Percentiles rank a stretch among this genome's conserved stretches.
phyloP scores from a whole-genome alignment of 495 filamentous ascomycete species.

The Aspergillus haitiensis region DNA sequence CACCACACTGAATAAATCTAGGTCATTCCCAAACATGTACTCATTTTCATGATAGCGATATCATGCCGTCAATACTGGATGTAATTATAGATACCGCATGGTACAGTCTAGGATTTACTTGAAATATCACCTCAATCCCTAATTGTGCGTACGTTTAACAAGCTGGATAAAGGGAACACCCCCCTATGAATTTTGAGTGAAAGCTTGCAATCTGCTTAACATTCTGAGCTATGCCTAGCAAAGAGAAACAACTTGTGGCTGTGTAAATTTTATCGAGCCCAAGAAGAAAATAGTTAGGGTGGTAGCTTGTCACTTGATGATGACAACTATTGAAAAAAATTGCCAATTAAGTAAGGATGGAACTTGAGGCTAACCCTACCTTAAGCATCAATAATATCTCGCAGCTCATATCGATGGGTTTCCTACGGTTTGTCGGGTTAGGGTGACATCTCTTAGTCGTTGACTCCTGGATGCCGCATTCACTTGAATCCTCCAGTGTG shows the following conservation, averaged over 20 bases:
- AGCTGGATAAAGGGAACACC: not conserved
- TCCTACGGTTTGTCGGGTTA: not conserved
- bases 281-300: too few relatives aligned
- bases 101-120: constrained; percentile 63
- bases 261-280: constrained; percentile 5
- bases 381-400: not conserved
- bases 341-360: constrained; percentile 18
- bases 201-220: not conserved
- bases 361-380: not conserved
- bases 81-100: constrained; percentile 48
- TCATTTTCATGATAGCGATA: not conserved
- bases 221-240: not conserved
- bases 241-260: constrained; percentile 9
- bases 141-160: constrained; percentile 61
- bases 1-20: not conserved
- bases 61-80: not conserved
- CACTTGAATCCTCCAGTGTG: not conserved
- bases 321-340: not conserved
- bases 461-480: not conserved
- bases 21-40: not conserved
- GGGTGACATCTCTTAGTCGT: not conserved
- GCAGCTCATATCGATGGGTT: not conserved
- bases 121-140: constrained; percentile 52
- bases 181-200: not conserved
- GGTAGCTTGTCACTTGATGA: not conserved